Conservation (phyloP, 495 filamentous ascomycete genomes). For the Xylaria castorea region DNA sequence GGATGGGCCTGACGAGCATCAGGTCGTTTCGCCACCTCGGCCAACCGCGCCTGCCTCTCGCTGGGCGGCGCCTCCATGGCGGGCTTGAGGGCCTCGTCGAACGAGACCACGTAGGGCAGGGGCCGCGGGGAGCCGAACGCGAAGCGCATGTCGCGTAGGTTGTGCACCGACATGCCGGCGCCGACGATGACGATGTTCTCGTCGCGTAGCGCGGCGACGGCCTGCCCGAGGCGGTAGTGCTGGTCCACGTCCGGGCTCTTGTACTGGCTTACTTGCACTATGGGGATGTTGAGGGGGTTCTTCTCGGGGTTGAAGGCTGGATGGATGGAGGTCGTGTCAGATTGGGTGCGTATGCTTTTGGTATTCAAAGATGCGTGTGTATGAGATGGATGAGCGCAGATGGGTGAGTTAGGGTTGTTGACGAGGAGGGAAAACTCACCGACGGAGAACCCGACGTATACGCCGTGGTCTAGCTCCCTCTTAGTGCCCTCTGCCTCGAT, state of each 20-base stretch:
- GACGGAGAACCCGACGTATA: slow-evolving; percentile 75
- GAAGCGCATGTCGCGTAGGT: slow-evolving; percentile 70
- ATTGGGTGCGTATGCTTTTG: background rate
- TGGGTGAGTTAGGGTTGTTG: slow-evolving; percentile 31
- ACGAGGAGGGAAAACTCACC: slow-evolving; percentile 30
- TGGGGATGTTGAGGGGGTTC: slow-evolving; percentile 79
- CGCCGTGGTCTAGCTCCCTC: slow-evolving; percentile 81
- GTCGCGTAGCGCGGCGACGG: slow-evolving; percentile 70
- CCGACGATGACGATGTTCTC: slow-evolving; percentile 76
- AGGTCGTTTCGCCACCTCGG: slow-evolving; percentile 61
- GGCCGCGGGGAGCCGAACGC: slow-evolving; percentile 53
- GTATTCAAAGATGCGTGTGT: slow-evolving; percentile 4
- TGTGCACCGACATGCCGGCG: slow-evolving; percentile 89
- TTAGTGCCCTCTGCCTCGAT: slow-evolving; percentile 70
- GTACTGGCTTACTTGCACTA: slow-evolving; percentile 84
- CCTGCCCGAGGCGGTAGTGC: slow-evolving; percentile 76
- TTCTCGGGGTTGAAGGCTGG: slow-evolving; percentile 68
- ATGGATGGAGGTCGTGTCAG: slow-evolving; percentile 53
- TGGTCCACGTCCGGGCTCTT: slow-evolving; percentile 69
- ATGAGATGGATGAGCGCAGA: slow-evolving; percentile 31
- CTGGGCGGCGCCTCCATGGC: slow-evolving; percentile 62
- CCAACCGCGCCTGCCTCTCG: slow-evolving; percentile 67
- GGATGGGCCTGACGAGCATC: slow-evolving; percentile 83
- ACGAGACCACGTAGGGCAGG: slow-evolving; percentile 72
- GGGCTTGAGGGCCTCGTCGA: slow-evolving; percentile 79